phyloP scores from a whole-genome alignment of 306 rosid genomes.

The Cercis canadensis region DNA sequence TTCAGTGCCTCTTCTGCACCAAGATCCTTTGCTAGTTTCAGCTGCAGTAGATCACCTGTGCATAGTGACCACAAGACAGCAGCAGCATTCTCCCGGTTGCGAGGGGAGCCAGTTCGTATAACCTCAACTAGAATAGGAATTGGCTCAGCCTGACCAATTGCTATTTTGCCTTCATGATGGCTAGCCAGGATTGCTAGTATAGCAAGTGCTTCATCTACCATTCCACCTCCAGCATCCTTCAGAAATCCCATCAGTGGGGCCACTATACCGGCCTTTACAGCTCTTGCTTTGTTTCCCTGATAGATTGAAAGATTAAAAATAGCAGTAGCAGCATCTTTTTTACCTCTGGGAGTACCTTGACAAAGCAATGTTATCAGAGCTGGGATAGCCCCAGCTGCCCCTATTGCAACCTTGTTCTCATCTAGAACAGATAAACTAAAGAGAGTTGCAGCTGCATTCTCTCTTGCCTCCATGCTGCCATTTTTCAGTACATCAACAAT shows the following conservation, averaged over 20 bases:
- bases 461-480: slow-evolving; percentile 98
- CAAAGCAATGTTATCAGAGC: slow-evolving; percentile 84
- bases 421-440: slow-evolving; percentile 91
- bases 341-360: slow-evolving; percentile 96
- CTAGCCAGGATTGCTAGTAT: slow-evolving; percentile 88
- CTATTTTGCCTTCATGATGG: slow-evolving; percentile 84
- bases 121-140: slow-evolving; percentile 77
- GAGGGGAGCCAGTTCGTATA: slow-evolving; percentile 89
- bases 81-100: slow-evolving; percentile 91
- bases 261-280: slow-evolving; percentile 90
- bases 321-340: slow-evolving; percentile 98
- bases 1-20: slow-evolving; percentile 84
- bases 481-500: slow-evolving; percentile 89
- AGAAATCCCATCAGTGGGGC: slow-evolving; percentile 74
- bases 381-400: slow-evolving; percentile 99
- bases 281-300: slow-evolving; percentile 97
- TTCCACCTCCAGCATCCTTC: slow-evolving; percentile 90
- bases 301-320: slow-evolving; percentile 92
- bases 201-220: slow-evolving; percentile 97
- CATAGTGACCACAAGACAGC: slow-evolving; percentile 92
- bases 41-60: slow-evolving; percentile 63
- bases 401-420: slow-evolving; percentile 90
- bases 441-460: slow-evolving; percentile 98
- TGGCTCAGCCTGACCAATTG: slow-evolving; percentile 74
- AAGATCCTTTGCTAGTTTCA: slow-evolving; percentile 75